Conservation (phyloP, 2,329 filamentous ascomycete species). For the Neodidymelliopsis sp. region DNA sequence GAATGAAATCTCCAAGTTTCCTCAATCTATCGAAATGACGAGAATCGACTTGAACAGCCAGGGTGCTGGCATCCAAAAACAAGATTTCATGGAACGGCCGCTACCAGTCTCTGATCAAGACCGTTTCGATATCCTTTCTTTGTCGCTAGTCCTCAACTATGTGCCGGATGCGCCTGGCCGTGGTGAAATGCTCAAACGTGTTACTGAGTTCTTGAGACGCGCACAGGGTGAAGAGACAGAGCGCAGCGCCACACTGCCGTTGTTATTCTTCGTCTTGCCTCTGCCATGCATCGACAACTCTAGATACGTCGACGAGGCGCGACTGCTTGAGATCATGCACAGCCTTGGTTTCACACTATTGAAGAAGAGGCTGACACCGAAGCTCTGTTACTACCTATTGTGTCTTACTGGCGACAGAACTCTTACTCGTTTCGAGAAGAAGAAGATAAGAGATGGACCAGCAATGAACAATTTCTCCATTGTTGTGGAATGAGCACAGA, state of each 20-base stretch:
- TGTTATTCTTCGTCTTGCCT: conserved; percentile 88
- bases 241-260: conserved; percentile 56
- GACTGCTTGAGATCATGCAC: conserved; percentile 75
- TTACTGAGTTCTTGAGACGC: conserved; percentile 43
- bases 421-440: conserved; percentile 67
- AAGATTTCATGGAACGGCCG: conserved; percentile 93
- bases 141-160: conserved; percentile 94
- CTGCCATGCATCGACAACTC: conserved; percentile 89
- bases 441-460: conserved; percentile 76
- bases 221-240: conserved; percentile 14
- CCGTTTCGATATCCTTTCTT: conserved; percentile 85
- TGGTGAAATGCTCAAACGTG: conserved; percentile 78
- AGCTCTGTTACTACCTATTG: conserved; percentile 93
- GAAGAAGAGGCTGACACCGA: conserved; percentile 76
- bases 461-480: conserved; percentile 92
- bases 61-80: conserved; percentile 78
- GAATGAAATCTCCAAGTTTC: conserved; percentile 79
- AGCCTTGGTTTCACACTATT: conserved; percentile 74
- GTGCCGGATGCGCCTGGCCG: conserved; percentile 78
- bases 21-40: conserved; percentile 73
- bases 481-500: conserved; percentile 58
- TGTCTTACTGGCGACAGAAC: conserved; percentile 53
- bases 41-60: conserved; percentile 93
- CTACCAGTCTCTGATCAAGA: conserved; percentile 69
- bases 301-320: conserved; percentile 79